Base-by-base conservation (phyloP, 306 rosid genomes). In the Prunus campanulata region DNA sequence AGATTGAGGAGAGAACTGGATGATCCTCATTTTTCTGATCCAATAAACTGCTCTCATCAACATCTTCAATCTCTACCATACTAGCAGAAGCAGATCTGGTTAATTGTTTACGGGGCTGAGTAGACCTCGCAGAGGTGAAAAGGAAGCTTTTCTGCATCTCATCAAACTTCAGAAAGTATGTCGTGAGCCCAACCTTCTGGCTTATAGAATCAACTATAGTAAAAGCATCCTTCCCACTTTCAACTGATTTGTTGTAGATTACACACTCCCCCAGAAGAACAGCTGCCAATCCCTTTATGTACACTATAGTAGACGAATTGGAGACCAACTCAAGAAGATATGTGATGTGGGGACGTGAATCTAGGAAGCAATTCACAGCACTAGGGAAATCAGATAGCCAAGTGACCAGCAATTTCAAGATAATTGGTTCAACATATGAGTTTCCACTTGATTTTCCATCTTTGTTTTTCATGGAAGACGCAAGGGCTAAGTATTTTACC, bases 241-340 rank as follows among this genome's bases (percentile, higher is more conserved):
- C 97, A 54, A 70, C 62, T 77, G 93, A 89, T 70, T 88, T 90
- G 79, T 92, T 95, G 84, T 84, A 95, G 84, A 92, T 88, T 47
- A 92, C 92, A 81, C 99, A 95, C 80, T 92, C 99, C 74, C 99
- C 99, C 83, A 95, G 84, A 78, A 95, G 77, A 81, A 89, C 87
- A 47, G 96, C 97, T 0, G 96, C 90, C 54, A 95, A 87, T 70
- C 99, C 99, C 87, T 88, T 85, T 74, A 82, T 66, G 69, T 85
- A 88, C 78, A 85, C 97, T 48, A 97, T 88, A 54, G 85, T 90
- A 22, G 97, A 86, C 46, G 83, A 84, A 88, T 89, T 88, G 42
- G 90, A 86, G 69, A 90, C 86, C 86, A 92, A 78, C 89, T 95
- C 99, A 57, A 95, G 88, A 82, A 95, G 88, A 86, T 87, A 89